Conservation (phyloP, 2,329 filamentous ascomycete species). For the Purpureocillium takamizusanense region DNA sequence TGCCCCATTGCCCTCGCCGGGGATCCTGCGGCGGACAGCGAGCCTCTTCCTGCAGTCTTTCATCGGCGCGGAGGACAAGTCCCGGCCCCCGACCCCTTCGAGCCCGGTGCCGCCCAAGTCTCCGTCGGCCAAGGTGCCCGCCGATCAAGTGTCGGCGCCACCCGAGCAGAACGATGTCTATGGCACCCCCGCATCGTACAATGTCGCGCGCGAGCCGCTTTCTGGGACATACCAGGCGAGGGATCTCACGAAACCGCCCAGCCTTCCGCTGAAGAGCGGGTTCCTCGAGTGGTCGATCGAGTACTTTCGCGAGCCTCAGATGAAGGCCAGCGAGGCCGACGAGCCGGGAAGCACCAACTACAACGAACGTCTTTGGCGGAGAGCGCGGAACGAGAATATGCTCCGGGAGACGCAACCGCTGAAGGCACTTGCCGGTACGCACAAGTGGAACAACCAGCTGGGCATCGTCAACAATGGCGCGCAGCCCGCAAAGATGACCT, state of each 20-base stretch:
- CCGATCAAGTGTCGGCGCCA: slow-evolving; percentile 40
- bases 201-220: slow-evolving; percentile 67
- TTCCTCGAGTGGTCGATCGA: slow-evolving; percentile 95
- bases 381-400: slow-evolving; percentile 86
- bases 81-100: slow-evolving; percentile 22
- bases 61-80: slow-evolving; percentile 38
- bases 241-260: slow-evolving; percentile 47
- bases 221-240: slow-evolving; percentile 65
- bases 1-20: slow-evolving; percentile 44
- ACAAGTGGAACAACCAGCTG: slow-evolving; percentile 77
- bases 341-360: slow-evolving; percentile 95
- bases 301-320: slow-evolving; percentile 96
- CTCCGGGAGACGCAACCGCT: slow-evolving; percentile 87
- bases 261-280: slow-evolving; percentile 68
- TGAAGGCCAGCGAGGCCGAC: slow-evolving; percentile 92
- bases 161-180: slow-evolving; percentile 68
- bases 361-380: slow-evolving; percentile 87
- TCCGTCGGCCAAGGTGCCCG: slow-evolving; percentile 26
- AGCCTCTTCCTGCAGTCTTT: slow-evolving; percentile 55
- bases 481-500: slow-evolving; percentile 86
- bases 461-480: slow-evolving; percentile 82
- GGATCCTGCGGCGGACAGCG: slow-evolving; percentile 53
- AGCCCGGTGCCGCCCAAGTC: slow-evolving; percentile 17
- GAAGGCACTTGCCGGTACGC: slow-evolving; percentile 77
- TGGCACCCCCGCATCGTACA: slow-evolving; percentile 60